A percentile compares a stretch with the other conserved stretches of the same genome.
Evolutionary conservation across 2,329 filamentous ascomycete genomes (phyloP).

Genomic region (Claviceps sorghi): DNA sequence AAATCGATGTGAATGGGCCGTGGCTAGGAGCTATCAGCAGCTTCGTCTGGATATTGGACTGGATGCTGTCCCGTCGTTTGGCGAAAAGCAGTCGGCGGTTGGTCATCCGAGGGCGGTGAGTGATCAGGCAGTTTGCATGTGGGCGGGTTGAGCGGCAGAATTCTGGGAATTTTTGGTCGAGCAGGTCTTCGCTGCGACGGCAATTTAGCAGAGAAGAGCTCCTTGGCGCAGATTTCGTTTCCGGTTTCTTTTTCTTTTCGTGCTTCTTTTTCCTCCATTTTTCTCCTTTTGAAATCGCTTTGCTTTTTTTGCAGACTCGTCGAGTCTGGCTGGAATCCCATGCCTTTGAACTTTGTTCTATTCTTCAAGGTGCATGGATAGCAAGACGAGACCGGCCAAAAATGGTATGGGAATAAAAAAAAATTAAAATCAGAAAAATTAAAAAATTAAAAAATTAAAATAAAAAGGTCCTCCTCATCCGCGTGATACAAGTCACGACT

Average conservation of each 20-base stretch:
- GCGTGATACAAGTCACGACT: not conserved
- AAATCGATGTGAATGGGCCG: conserved; percentile 6
- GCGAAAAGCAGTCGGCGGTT: conserved; percentile 23
- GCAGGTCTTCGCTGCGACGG: not conserved
- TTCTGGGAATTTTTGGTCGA: conserved; percentile 26
- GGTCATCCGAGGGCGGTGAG: conserved; percentile 30
- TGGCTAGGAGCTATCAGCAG: conserved; percentile 15
- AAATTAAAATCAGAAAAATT: no score
- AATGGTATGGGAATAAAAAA: conserved; percentile 2
- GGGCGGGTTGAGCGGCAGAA: conserved; percentile 21
- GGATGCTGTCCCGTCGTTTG: conserved; percentile 17
- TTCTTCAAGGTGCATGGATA: not conserved
- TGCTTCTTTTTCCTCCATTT: no score
- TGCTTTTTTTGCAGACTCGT: not conserved
- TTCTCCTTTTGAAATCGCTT: no score
- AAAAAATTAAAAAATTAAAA: not conserved
- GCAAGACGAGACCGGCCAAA: not conserved
- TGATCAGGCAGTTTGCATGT: conserved; percentile 6
- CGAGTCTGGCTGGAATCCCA: not conserved
- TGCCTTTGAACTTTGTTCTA: not conserved
- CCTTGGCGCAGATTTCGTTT: not conserved
- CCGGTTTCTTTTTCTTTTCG: not conserved
- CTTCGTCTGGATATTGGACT: conserved; percentile 13
- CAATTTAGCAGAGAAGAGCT: not conserved
- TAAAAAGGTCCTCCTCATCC: not conserved